phyloP scores from a whole-genome alignment of 306 rosid genomes.

The Cucurbita pepo region DNA sequence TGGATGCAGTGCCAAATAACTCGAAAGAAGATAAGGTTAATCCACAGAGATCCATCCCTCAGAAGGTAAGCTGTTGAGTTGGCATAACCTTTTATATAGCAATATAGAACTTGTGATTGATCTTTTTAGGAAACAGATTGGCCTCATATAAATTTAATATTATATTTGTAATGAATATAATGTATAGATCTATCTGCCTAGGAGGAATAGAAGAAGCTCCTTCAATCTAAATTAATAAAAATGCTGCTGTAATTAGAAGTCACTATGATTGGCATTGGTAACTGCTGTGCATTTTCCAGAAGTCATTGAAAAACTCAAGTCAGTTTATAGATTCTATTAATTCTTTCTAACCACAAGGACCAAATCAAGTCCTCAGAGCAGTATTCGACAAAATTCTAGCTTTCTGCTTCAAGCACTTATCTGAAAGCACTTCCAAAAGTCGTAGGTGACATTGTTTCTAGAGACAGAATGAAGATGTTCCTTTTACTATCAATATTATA shows the following conservation, averaged over 20 bases:
- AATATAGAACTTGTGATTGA: not conserved
- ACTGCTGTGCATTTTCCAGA: not conserved
- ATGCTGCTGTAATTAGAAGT: not conserved
- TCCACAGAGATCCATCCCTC: conserved; percentile 25
- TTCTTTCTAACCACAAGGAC: not conserved
- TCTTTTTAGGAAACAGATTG: not conserved
- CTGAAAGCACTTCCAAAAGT: no score
- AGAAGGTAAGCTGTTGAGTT: conserved; percentile 46
- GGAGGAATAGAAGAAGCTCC: not conserved
- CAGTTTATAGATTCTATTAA: not conserved
- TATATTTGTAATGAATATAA: not conserved
- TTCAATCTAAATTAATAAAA: not conserved
- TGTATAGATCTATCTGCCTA: not conserved
- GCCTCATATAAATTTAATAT: not conserved
- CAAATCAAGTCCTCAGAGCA: not conserved
- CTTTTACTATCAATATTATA: not conserved
- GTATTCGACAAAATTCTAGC: not conserved
- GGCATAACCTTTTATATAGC: not conserved
- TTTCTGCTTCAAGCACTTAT: no score
- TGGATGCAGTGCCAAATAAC: conserved; percentile 14
- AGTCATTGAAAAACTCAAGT: not conserved
- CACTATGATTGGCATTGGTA: not conserved
- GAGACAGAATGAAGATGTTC: not conserved
- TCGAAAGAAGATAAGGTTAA: conserved; percentile 24
- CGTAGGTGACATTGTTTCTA: not conserved